Evolutionary conservation across 1,284 basidiomycete genomes (phyloP).

Genomic region (Melampsora larici-populina): DNA sequence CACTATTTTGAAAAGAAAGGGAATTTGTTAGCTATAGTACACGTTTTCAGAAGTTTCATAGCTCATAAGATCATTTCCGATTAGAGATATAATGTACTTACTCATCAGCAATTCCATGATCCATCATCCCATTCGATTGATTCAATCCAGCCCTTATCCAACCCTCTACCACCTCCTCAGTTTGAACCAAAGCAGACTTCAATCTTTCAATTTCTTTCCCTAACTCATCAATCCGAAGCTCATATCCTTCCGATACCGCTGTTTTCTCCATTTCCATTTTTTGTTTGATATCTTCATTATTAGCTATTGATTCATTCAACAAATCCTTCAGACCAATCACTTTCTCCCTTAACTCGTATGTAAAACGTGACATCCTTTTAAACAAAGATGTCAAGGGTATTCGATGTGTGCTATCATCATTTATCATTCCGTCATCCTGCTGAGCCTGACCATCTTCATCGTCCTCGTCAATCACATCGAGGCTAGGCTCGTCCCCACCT

Average conservation of each 20-base stretch:
- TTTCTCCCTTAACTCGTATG: constrained; percentile 19
- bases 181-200: constrained; percentile 15
- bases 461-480: not conserved
- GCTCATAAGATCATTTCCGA: too few relatives aligned
- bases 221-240: not conserved
- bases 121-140: too few relatives aligned
- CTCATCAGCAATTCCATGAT: too few relatives aligned
- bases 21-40: too few relatives aligned
- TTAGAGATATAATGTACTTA: too few relatives aligned
- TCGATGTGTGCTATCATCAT: not conserved
- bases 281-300: constrained; percentile 12
- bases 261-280: not conserved
- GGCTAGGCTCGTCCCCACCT: not conserved
- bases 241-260: too few relatives aligned
- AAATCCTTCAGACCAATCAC: constrained; percentile 7
- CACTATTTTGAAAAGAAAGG: too few relatives aligned
- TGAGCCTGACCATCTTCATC: constrained; percentile 5
- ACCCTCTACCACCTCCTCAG: constrained; percentile 21
- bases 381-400: constrained; percentile 17
- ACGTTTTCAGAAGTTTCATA: too few relatives aligned
- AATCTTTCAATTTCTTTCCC: constrained; percentile 12
- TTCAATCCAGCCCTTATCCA: constrained; percentile 23
- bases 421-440: too few relatives aligned
- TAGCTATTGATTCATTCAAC: constrained; percentile 13
- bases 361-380: constrained; percentile 16